Evolutionary conservation across 2,329 filamentous ascomycete species (phyloP), one percentile per base, ranked within the genome.

Genomic region (Cordyceps cateniannulata): DNA sequence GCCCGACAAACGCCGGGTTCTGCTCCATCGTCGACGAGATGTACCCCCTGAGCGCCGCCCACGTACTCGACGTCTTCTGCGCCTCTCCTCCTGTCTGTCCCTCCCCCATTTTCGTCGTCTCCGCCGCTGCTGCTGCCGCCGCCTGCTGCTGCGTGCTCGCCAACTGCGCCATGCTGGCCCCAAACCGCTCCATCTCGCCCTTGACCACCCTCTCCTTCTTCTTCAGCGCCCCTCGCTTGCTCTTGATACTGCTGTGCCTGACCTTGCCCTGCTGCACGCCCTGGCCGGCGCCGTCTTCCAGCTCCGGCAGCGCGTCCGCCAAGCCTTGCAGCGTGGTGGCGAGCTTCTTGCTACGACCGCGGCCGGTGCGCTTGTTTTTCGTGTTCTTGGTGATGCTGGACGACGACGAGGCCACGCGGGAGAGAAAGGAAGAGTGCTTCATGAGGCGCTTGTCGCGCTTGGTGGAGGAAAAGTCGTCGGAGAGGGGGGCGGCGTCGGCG

Each of bases 21-120:
- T 91, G 89, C 76, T 96, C 91, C 86, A 96, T 91, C 1, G 91
- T 97, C 47, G 87, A 82, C 1, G 90, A 88, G 56, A 97, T 96
- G 70, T 93, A 96, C 10, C 81, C 86, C 67, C 93, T 85, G 73
- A 98, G 72, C 18, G 91, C 91, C 32, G 89, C 89, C 89, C 91
- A 97, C 60, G 89, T 79, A 68, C 80, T 85, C 10, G 82, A 61
- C 16, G 64, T 32, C 20, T 38, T 8, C 42, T 5, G 42, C 42
- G 42, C 16, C 1, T 5, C 42, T 29, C 24, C 16, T 38, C 20
- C 51, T 62, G 50, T n/a, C 59, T 9, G 24, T 38, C 25, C 25
- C 18, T 50, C 25, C 5, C 10, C 24, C 20, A 61, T 62, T 49
- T 66, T 52, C 5, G 52, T 50, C 10, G 5, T 25, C 40, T 2